phyloP scores from a whole-genome alignment of 1,139 yeast species.

The Geotrichum citri-aurantii region DNA sequence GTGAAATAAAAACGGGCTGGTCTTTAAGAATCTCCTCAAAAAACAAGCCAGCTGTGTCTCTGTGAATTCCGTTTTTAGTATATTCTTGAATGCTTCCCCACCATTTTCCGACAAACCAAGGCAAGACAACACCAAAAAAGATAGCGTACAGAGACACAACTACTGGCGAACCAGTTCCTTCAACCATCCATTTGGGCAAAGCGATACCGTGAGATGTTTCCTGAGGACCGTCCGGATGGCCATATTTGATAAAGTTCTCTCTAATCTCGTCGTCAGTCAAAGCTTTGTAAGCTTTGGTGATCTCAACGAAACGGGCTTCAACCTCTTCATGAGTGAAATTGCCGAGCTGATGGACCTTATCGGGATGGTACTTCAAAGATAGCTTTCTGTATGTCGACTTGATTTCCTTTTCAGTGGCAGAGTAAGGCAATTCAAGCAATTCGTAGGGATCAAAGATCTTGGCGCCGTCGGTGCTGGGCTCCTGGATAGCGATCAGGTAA shows the following conservation, averaged over 20 bases:
- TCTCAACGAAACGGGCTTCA: constrained; percentile 73
- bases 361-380: constrained; percentile 89
- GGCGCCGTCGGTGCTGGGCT: constrained; percentile 42
- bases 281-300: constrained; percentile 90
- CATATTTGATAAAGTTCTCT: constrained; percentile 78
- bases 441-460: constrained; percentile 83
- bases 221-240: constrained; percentile 98
- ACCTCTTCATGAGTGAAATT: constrained; percentile 58
- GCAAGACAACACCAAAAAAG: constrained; percentile 72
- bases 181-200: constrained; percentile 84
- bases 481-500: constrained; percentile 43
- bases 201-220: constrained; percentile 96
- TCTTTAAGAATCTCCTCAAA: constrained; percentile 55
- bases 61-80: constrained; percentile 79
- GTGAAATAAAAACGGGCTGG: constrained; percentile 58
- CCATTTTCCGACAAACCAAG: constrained; percentile 75
- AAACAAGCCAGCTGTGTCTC: constrained; percentile 71
- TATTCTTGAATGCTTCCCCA: constrained; percentile 79
- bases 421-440: constrained; percentile 64
- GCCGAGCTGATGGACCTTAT: constrained; percentile 56
- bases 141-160: constrained; percentile 62
- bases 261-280: constrained; percentile 84
- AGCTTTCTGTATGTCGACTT: constrained; percentile 80
- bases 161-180: constrained; percentile 68
- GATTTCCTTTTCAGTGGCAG: constrained; percentile 71